Evolutionary conservation across 768 basidiomycete species (phyloP), one percentile per base, ranked within the genome.

Genomic region (Mycena haematopus): DNA sequence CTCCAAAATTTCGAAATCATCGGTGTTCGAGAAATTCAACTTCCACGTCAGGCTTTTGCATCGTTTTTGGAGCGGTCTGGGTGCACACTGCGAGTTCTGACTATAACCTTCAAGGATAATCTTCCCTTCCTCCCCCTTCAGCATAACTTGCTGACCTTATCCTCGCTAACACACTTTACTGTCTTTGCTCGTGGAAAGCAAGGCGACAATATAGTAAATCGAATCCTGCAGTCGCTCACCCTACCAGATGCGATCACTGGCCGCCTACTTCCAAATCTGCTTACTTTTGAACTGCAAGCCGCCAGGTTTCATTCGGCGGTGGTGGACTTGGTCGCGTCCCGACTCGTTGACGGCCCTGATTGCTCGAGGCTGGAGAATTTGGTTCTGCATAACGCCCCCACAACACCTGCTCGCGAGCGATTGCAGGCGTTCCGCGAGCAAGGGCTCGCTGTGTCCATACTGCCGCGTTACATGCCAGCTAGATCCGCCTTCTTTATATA

Each of bases 261-360:
- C 2, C 35, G 9, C 24, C 33, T 65, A 10, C 52, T 65, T 15
- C 65, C 60, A 13, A 52, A 53, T 44, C 36, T 62, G 8, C 10
- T 25, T 24, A 53, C 50, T n/a, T 38, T 62, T 14, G 51, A 62
- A 25, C 36, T 65, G 21, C 56, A 65, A 22, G 47, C 56, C 1
- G 33, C 55, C 19, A 61, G 9, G 6, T 62, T 65, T n/a, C 44
- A 45, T 6, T 24, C 59, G 5, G 31, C 40, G 15, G 21, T 65
- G n/a, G 29, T 58, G 35, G 45, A 62, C 24, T 50, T 65, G 44
- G 65, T 45, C 21, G 52, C 31, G n/a, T 62, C 65, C n/a, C 58
- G 64, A 6, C 33, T 51, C 22, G 45, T 14, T 17, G 1, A 14
- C n/a, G 22, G 13, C 8, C 40, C 27, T 0, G 24, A 31, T 15